Evolutionary conservation across 345 rosid species (phyloP), one percentile per base, ranked within the genome.

Genomic region (Rhodomyrtus tomentosa): DNA sequence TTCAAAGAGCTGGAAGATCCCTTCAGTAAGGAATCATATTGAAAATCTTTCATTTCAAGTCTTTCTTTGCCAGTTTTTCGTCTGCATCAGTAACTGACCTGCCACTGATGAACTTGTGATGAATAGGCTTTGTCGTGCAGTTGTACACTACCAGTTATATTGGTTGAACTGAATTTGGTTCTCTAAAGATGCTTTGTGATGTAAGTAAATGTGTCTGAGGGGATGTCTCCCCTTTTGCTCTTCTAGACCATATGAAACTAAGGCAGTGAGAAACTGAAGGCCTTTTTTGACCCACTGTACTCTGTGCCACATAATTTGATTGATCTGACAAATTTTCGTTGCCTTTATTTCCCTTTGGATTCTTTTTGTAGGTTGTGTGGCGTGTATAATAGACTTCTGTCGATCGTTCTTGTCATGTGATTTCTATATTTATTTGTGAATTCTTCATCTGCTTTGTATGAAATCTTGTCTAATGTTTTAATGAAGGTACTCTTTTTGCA

Each of bases 1-100:
- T 96, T 86, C 96, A 94, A 51, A 93, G 98, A 54, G 97, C 98
- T 74, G 98, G 98, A 84, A 95, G 91, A 85, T 86, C 95, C 81
- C 94, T 96, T 59, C 91, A 87, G 99, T 96, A 86, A 89, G 89
- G 53, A 81, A 45, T 81, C 42, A n/a, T 45, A 81, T 50, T 50
- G 54, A 42, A n/a, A 36, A 20, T 10, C 76, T 9, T 81, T 81
- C 82, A 48, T 81, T 81, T 81, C 55, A 68, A 18, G 45, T 68
- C 45, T 13, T 10, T 36, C 27, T n/a, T 18, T 36, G 76, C 76
- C 76, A 36, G 45, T 32, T 29, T 29, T 59, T 59, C 73, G 40
- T 59, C 73, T 59, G 73, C 73, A 59, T 59, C 40, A 1, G 29
- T 8, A 59, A 59, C 40, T 59, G 40, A 59, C 73, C 73, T 29